A percentile compares a stretch with the other conserved stretches of the same genome.
phyloP scores from a whole-genome alignment of 495 filamentous ascomycete species.

The Xylaria acuta region DNA sequence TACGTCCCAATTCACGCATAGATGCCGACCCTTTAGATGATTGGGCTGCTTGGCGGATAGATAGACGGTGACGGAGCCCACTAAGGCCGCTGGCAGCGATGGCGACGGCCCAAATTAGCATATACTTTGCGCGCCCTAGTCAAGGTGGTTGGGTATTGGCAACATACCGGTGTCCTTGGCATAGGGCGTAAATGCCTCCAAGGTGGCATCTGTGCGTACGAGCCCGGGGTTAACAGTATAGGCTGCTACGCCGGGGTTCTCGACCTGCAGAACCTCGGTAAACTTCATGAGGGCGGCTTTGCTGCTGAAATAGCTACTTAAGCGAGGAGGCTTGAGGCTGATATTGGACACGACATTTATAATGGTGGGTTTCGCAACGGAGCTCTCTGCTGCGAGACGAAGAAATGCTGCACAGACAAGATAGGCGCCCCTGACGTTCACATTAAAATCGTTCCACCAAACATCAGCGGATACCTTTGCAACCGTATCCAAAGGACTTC shows the following conservation, averaged over 20 bases:
- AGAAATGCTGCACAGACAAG: not conserved
- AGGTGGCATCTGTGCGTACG: not conserved
- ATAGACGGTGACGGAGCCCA: not conserved
- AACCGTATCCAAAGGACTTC: not conserved
- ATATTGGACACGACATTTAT: not conserved
- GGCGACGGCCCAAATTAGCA: not conserved
- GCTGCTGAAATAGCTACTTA: slow-evolving; percentile 3
- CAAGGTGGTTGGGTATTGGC: not conserved
- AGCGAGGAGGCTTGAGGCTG: not conserved
- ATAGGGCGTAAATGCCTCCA: not conserved
- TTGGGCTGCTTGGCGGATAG: not conserved
- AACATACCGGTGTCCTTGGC: not conserved
- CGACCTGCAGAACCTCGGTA: slow-evolving; percentile 1
- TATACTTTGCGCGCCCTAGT: not conserved
- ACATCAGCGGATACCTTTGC: not conserved
- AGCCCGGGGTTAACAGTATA: not conserved
- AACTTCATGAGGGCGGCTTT: slow-evolving; percentile 4
- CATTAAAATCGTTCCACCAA: slow-evolving; percentile 6
- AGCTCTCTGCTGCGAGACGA: not conserved
- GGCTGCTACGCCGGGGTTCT: not conserved
- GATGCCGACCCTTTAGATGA: slow-evolving; percentile 5
- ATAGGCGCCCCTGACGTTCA: not conserved
- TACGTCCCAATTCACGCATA: not conserved
- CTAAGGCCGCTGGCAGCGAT: not conserved
- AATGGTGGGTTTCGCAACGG: not conserved